phyloP scores from a whole-genome alignment of 2,329 filamentous ascomycete genomes.

The Fonsecaea multimorphosa region DNA sequence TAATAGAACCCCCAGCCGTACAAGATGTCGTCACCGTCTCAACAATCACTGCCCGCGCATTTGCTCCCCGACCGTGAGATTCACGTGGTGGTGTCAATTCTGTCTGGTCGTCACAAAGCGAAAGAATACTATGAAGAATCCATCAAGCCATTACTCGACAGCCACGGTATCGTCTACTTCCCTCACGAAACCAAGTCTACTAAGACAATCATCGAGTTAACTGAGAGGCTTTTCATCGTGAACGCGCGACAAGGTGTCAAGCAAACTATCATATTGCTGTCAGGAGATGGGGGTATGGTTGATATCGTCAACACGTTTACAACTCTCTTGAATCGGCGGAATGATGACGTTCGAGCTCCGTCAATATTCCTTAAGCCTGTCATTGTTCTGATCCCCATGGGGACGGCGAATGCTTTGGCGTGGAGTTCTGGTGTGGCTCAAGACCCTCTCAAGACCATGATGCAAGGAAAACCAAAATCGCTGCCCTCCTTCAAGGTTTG shows the following conservation, averaged over 20 bases:
- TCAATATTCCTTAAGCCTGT: conserved; percentile 57
- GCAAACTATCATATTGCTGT: conserved; percentile 76
- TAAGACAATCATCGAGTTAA: conserved; percentile 69
- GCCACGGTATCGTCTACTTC: conserved; percentile 57
- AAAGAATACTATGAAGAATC: conserved; percentile 61
- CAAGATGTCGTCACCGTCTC: conserved; percentile 8
- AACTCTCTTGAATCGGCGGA: conserved; percentile 37
- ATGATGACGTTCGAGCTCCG: conserved; percentile 36
- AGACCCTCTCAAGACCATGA: conserved; percentile 49
- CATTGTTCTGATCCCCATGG: conserved; percentile 62
- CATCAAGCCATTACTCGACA: conserved; percentile 62
- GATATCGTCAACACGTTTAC: conserved; percentile 77
- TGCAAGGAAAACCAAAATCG: conserved; percentile 60
- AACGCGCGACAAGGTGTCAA: conserved; percentile 54
- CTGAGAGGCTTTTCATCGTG: conserved; percentile 56
- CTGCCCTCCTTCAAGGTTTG: conserved; percentile 68
- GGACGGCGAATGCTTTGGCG: conserved; percentile 54
- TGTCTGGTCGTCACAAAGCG: conserved; percentile 68
- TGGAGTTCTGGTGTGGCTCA: conserved; percentile 36
- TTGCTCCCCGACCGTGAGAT: conserved; percentile 40
- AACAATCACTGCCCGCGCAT: conserved; percentile 16
- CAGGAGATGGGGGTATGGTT: conserved; percentile 84
- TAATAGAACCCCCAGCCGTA: background rate
- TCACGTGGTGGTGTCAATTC: conserved; percentile 71
- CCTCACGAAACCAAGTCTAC: conserved; percentile 69